phyloP scores from a whole-genome alignment of 345 rosid genomes.

The Citrus trifoliata region DNA sequence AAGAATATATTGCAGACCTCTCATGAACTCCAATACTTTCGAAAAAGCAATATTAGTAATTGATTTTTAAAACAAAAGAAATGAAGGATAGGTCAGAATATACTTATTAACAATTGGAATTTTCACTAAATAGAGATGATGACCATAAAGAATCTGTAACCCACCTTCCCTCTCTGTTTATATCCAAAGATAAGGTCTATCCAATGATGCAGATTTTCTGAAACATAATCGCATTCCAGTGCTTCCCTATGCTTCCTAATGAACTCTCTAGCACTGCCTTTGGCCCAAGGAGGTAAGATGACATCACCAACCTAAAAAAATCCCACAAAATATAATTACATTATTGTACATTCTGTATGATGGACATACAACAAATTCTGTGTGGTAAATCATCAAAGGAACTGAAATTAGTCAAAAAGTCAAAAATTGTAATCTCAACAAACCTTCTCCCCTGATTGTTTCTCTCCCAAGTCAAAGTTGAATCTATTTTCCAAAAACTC shows the following conservation, averaged over 20 bases:
- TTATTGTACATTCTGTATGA: not conserved
- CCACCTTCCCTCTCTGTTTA: slow-evolving; percentile 98
- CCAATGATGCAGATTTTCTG: slow-evolving; percentile 98
- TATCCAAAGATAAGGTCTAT: slow-evolving; percentile 97
- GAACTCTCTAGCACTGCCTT: slow-evolving; percentile 90
- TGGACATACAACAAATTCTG: not conserved
- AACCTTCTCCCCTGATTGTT: slow-evolving; percentile 99
- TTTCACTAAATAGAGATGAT: not conserved
- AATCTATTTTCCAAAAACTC: slow-evolving; percentile 88
- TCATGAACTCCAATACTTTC: not conserved
- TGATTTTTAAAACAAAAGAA: not conserved
- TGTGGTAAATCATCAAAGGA: slow-evolving; percentile 11
- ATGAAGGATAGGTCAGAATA: not conserved
- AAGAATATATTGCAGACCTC: not conserved
- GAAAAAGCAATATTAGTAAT: not conserved
- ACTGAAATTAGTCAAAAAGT: not conserved
- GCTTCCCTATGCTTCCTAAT: slow-evolving; percentile 93
- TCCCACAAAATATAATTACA: not conserved
- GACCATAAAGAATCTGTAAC: slow-evolving; percentile 8
- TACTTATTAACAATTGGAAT: not conserved
- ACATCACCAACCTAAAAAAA: slow-evolving; percentile 82
- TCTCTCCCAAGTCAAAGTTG: slow-evolving; percentile 90
- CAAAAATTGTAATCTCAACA: slow-evolving; percentile 21
- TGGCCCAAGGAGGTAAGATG: slow-evolving; percentile 95
- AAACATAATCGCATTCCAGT: slow-evolving; percentile 89